These are phyloP conservation scores for Alternaria gaisen DNA, from an alignment of 2,329 filamentous ascomycete species.

Conservation along the genomic window DNA sequence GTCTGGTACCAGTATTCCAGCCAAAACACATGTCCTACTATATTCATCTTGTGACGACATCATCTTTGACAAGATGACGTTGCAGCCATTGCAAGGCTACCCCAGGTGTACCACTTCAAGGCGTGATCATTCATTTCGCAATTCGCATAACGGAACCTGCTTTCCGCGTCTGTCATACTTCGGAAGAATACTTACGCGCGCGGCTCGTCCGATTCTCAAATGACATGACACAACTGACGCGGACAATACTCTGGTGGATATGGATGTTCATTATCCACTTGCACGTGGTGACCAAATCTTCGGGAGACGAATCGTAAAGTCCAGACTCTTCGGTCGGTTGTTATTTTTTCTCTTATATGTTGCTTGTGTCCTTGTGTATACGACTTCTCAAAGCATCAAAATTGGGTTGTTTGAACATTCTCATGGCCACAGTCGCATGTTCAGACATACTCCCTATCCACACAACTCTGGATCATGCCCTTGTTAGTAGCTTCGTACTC, in stretches of 20 bases:
- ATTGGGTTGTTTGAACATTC: neutral
- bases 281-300: neutral
- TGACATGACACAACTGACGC: neutral
- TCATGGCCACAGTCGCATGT: neutral
- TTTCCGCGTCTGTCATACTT: neutral
- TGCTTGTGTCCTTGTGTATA: neutral
- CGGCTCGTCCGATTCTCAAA: neutral
- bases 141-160: neutral
- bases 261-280: neutral
- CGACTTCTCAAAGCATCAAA: neutral
- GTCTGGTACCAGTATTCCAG: neutral
- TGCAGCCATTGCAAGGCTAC: neutral
- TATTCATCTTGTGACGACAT: too few relatives aligned
- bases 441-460: constrained; percentile 49
- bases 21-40: neutral
- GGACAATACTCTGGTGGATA: neutral
- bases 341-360: neutral
- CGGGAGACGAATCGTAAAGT: neutral
- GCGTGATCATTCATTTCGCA: neutral
- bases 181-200: neutral
- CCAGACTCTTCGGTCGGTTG: neutral
- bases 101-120: neutral
- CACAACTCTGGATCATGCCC: constrained; percentile 67
- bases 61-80: neutral
- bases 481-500: constrained; percentile 85